Base-by-base conservation (phyloP, 768 basidiomycete genomes). In the Termitomyces sp. region DNA sequence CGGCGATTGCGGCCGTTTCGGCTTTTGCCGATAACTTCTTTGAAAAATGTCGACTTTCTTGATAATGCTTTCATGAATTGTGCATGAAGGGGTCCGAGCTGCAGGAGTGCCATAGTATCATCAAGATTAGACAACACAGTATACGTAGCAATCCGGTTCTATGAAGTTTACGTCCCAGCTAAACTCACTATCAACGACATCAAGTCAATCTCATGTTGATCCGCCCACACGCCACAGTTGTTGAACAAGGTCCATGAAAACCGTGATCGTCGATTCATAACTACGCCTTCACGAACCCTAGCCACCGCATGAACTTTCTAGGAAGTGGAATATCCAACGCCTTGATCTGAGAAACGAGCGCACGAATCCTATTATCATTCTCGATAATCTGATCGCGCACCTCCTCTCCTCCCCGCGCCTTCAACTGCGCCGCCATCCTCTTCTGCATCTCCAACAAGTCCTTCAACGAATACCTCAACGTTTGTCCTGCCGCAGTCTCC, bases 401-500 rank as follows among this genome's bases (percentile, higher is more conserved):
- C 21, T 62, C 56, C 3, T 41, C 56, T 32, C 52, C 35, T 8
- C 50, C 59, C n/a, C 65, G 59, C n/a, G 58, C 35, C 14, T 44
- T 53, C 11, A 68, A 57, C 44, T 59, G 58, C 11, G 58, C 53
- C 9, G 64, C 63, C 32, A 63, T 51, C 45, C 63, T 59, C 45
- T 63, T 65, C 59, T 69, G 69, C 19, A 64, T 59, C 16, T 59
- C 60, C n/a, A 73, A 59, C 21, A 68, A 54, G 32, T 65, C 64
- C 43, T 68, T 64, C 17, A 71, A 60, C 0, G 62, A 55, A n/a
- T 47, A 57, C 45, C 69, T 66, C 5, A 73, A 40, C 1, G 70
- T 62, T 27, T 65, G 65, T 12, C 70, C 72, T 6, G 71, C 72
- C 17, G 69, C 59, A 0, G 72, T 72, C 55, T 72, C 70, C 31